phyloP scores from a whole-genome alignment of 495 filamentous ascomycete genomes.

The Saxophila tyrrhenica region DNA sequence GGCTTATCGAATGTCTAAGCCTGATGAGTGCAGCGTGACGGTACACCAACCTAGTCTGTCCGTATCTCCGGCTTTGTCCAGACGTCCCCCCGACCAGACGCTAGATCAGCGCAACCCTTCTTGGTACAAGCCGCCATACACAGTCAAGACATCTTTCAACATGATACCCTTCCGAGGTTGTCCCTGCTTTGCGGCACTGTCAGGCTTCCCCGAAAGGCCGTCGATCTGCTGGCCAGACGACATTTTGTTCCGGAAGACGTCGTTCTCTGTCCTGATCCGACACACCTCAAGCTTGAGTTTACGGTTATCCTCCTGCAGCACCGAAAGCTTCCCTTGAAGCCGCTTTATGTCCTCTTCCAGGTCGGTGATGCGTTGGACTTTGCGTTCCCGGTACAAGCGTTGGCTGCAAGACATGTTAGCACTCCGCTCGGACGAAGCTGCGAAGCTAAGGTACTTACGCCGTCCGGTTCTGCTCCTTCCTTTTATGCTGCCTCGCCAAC shows the following conservation, averaged over 20 bases:
- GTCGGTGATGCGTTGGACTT: background rate
- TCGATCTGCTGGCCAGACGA: background rate
- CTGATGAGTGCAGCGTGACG: too few relatives aligned
- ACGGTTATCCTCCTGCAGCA: background rate
- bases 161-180: background rate
- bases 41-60: too few relatives aligned
- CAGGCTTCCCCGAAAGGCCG: background rate
- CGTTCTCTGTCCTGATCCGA: background rate
- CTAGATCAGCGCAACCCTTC: background rate
- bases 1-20: too few relatives aligned
- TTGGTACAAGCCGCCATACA: background rate
- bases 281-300: background rate
- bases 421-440: background rate
- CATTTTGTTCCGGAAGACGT: background rate
- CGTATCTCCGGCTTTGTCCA: too few relatives aligned
- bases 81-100: too few relatives aligned
- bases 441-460: background rate
- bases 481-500: background rate
- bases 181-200: background rate
- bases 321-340: background rate
- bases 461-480: background rate
- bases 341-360: background rate
- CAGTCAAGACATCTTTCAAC: background rate
- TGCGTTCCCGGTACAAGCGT: background rate
- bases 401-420: background rate